Evolutionary conservation across 257 asterid species (phyloP), one percentile per base, ranked within the genome.

Genomic region (Solanum paucissectum): DNA sequence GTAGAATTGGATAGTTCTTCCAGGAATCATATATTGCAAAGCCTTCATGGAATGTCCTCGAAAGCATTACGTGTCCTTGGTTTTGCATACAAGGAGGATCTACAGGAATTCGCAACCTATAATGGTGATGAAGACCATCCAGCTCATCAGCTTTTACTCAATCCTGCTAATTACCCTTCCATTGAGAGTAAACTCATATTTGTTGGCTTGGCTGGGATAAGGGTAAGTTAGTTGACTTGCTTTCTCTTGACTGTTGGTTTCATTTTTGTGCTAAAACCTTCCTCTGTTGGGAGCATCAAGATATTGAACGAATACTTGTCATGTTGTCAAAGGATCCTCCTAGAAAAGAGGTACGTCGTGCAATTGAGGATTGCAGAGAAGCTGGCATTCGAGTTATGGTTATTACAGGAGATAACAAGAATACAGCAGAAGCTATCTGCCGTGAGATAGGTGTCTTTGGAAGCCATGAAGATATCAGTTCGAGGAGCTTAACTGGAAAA

Each of bases 311-410:
- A 66, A 38, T 36, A 9, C 64, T 68, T 89, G 87, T 37, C 44
- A 5, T 82, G 69, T 82, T 82, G 27, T 89, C 46, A 23, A 79
- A 97, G 99, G 99, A 97, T 89, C 99, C 99, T 85, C 99, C 99
- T 14, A 93, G 99, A 89, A 96, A 92, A 89, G 99, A 97, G 93
- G 99, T 97, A 77, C 97, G 98, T 25, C 93, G 92, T 91, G 99
- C 99, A 85, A 93, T 97, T 74, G 94, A 94, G 87, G 99, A 97
- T 88, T 97, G 99, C 91, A 94, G 98, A 91, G 94, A 96, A 49
- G 99, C 99, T 69, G 99, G 99, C 89, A 97, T 97, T 89, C 94
- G 94, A 82, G 99, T 97, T 86, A 97, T 97, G 98, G 99, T 97
- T 12, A 97, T 97, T 83, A 97, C 99, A 13, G 99, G 99, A 83